Evolutionary conservation across 1,139 yeast species (phyloP).

Genomic region (Suhomyces guaymorum): DNA sequence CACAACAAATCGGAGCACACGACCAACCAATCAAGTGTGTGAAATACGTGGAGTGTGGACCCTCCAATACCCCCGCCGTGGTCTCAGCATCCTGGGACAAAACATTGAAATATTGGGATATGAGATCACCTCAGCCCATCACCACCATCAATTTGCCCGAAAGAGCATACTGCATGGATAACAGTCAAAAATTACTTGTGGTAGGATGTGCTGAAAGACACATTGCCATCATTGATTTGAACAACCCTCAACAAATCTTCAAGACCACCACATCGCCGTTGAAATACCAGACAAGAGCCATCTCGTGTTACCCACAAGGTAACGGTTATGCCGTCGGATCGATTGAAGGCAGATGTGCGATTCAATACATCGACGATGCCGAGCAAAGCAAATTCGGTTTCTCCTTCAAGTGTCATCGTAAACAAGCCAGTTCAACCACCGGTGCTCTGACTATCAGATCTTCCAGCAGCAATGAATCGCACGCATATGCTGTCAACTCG

Average conservation of each 20-base stretch:
- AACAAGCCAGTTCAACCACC: slow-evolving; percentile 36
- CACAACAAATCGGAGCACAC: slow-evolving; percentile 84
- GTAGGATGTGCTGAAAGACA: slow-evolving; percentile 94
- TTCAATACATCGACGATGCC: slow-evolving; percentile 84
- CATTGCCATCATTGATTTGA: slow-evolving; percentile 71
- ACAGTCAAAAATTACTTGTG: slow-evolving; percentile 76
- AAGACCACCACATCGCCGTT: slow-evolving; percentile 77
- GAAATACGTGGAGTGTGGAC: slow-evolving; percentile 80
- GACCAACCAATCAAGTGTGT: slow-evolving; percentile 78
- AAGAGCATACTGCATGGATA: slow-evolving; percentile 87
- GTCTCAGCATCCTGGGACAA: slow-evolving; percentile 98
- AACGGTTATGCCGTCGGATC: slow-evolving; percentile 93
- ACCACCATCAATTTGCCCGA: slow-evolving; percentile 85
- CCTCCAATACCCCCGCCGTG: slow-evolving; percentile 75
- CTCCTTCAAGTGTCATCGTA: slow-evolving; percentile 93
- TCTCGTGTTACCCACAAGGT: slow-evolving; percentile 85
- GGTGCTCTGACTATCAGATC: slow-evolving; percentile 34
- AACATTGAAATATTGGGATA: slow-evolving; percentile 91
- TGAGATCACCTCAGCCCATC: slow-evolving; percentile 82
- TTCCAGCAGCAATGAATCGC: slow-evolving; percentile 41
- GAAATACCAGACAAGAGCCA: slow-evolving; percentile 84
- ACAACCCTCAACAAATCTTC: slow-evolving; percentile 82
- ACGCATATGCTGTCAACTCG: slow-evolving; percentile 74
- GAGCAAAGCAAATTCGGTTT: slow-evolving; percentile 75
- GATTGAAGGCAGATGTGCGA: slow-evolving; percentile 96